These are phyloP conservation scores for Talaromyces proteolyticus DNA, from an alignment of 495 filamentous ascomycete species.

Conservation along the genomic window DNA sequence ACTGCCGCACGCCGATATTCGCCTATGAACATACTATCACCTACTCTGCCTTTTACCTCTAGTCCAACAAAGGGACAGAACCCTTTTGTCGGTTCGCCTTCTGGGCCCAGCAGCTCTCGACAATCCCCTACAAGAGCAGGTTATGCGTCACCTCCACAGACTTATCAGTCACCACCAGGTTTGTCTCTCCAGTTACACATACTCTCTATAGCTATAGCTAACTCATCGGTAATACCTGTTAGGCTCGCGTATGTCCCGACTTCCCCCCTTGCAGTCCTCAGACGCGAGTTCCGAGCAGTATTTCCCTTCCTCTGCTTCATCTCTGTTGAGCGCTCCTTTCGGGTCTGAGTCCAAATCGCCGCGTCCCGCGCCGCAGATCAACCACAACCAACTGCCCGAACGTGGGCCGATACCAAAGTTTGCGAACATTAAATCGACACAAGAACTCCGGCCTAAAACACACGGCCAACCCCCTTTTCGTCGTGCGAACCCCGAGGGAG, in stretches of 20 bases:
- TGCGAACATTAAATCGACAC: slow-evolving; percentile 61
- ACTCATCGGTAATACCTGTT: slow-evolving; percentile 33
- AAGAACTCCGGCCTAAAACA: slow-evolving; percentile 75
- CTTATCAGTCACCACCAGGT: slow-evolving; percentile 52
- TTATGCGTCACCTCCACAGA: slow-evolving; percentile 57
- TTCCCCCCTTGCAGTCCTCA: slow-evolving; percentile 67
- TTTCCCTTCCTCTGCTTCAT: slow-evolving; percentile 64
- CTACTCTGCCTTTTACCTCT: slow-evolving; percentile 50
- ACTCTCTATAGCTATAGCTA: slow-evolving; percentile 42
- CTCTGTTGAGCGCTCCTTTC: slow-evolving; percentile 66
- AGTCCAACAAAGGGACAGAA: slow-evolving; percentile 51
- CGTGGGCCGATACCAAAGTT: slow-evolving; percentile 84
- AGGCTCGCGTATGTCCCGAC: slow-evolving; percentile 36
- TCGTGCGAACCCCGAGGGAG: slow-evolving; percentile 92
- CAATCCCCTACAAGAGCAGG: slow-evolving; percentile 54
- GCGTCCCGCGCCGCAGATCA: slow-evolving; percentile 42
- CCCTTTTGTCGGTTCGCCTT: slow-evolving; percentile 39
- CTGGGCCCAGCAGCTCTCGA: slow-evolving; percentile 32
- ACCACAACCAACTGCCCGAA: slow-evolving; percentile 35
- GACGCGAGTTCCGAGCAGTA: slow-evolving; percentile 56
- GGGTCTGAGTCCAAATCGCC: slow-evolving; percentile 71
- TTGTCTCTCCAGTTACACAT: slow-evolving; percentile 22
- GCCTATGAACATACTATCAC: slow-evolving; percentile 79
- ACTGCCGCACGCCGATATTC: slow-evolving; percentile 88
- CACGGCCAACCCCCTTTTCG: slow-evolving; percentile 86